phyloP scores from a whole-genome alignment of 108 stramenopile species.

The Epipyxis sp. region DNA sequence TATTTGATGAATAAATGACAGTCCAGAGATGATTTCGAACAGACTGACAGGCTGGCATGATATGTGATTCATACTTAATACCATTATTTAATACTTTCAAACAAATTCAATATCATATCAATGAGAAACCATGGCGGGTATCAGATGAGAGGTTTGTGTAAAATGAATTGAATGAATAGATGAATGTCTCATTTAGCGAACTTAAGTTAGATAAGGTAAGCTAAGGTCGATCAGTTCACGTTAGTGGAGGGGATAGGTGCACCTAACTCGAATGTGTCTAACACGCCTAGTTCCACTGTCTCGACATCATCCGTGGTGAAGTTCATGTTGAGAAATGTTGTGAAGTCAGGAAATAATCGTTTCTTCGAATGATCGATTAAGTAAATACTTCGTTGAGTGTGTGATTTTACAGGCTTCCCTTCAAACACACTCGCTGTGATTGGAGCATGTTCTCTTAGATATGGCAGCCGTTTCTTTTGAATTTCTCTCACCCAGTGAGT shows the following conservation, averaged over 20 bases:
- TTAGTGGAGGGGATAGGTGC: neutral
- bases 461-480: neutral
- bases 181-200: neutral
- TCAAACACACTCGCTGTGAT: neutral
- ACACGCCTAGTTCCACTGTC: neutral
- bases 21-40: too few relatives aligned
- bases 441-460: slow-evolving; percentile 5
- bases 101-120: too few relatives aligned
- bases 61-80: too few relatives aligned
- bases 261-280: neutral
- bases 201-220: neutral
- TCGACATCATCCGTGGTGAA: neutral
- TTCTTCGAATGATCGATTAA: neutral
- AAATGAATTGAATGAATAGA: too few relatives aligned
- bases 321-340: neutral
- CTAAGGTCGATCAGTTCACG: too few relatives aligned
- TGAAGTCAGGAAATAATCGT: neutral
- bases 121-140: too few relatives aligned
- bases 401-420: neutral
- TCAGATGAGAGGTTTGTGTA: too few relatives aligned
- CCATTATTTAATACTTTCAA: too few relatives aligned
- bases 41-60: too few relatives aligned
- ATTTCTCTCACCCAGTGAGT: slow-evolving; percentile 1
- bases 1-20: too few relatives aligned
- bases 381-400: neutral